Percentiles rank a stretch among this genome's conserved stretches.
Evolutionary conservation across 1,139 yeast genomes (phyloP).

Genomic region (Yamadazyma sp.): DNA sequence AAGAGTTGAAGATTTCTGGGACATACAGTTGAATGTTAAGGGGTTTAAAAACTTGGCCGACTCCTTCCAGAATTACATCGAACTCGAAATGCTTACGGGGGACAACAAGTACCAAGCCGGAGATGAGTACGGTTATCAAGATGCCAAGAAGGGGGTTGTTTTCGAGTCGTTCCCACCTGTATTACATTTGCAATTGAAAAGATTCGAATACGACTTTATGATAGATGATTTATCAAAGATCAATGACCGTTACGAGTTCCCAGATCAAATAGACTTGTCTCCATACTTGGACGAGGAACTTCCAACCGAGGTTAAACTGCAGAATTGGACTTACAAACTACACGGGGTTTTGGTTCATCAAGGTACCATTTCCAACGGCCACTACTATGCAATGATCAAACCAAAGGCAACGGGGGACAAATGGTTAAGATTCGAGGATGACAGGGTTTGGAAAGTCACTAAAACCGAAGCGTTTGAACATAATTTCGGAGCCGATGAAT

Average conservation of each 20-base stretch:
- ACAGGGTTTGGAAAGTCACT: conserved; percentile 86
- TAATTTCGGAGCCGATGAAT: conserved; percentile 80
- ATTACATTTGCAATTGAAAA: conserved; percentile 84
- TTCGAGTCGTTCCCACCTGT: conserved; percentile 92
- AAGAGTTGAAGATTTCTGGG: conserved; percentile 95
- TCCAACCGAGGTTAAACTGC: conserved; percentile 38
- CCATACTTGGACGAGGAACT: conserved; percentile 73
- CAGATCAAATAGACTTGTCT: conserved; percentile 75
- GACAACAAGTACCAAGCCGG: conserved; percentile 96
- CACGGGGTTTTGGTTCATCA: conserved; percentile 96
- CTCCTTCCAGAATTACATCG: conserved; percentile 84
- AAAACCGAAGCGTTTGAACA: conserved; percentile 84
- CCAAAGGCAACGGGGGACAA: conserved; percentile 62
- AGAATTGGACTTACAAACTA: conserved; percentile 74
- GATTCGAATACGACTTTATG: conserved; percentile 93
- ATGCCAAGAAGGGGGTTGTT: conserved; percentile 94
- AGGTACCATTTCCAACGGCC: conserved; percentile 95
- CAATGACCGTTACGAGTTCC: conserved; percentile 90
- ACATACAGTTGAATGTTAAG: conserved; percentile 90
- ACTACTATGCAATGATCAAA: conserved; percentile 89
- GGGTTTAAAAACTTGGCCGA: conserved; percentile 70
- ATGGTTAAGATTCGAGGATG: conserved; percentile 96
- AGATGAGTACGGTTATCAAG: conserved; percentile 82
- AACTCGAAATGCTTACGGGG: conserved; percentile 86
- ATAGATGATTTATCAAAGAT: conserved; percentile 88